These are phyloP conservation scores for Pilaira anomala DNA, from an alignment of 192 early-diverging fungal species.

Conservation along the genomic window DNA sequence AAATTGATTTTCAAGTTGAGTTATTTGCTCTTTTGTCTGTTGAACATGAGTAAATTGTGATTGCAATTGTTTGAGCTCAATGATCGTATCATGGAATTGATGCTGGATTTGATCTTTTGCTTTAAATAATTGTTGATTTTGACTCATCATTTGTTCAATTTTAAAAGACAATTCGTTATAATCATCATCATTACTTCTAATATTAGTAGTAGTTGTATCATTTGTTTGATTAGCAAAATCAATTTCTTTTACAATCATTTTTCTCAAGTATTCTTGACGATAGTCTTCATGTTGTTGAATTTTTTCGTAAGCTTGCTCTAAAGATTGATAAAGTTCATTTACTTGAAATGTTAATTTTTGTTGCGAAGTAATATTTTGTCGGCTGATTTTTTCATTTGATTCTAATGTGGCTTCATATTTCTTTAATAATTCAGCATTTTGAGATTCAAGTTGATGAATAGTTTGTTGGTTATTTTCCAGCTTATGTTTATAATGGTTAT, in stretches of 20 bases:
- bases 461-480: not conserved
- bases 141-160: not conserved
- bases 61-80: not conserved
- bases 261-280: not conserved
- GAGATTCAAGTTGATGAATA: not conserved
- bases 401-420: not conserved
- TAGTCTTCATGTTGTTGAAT: not conserved
- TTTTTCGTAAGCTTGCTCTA: constrained; percentile 1
- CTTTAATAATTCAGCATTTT: not conserved
- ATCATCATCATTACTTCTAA: not conserved
- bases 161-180: not conserved
- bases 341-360: not conserved
- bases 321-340: not conserved
- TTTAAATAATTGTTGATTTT: not conserved
- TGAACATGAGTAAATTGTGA: not conserved
- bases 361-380: not conserved
- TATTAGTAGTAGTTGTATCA: not conserved
- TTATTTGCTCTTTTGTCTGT: not conserved
- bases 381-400: not conserved
- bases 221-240: not conserved
- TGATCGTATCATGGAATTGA: not conserved
- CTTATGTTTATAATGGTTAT: not conserved
- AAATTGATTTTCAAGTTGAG: not conserved
- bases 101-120: not conserved
- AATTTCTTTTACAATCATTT: not conserved